Base-by-base conservation (phyloP, 306 rosid species). In the Acmispon strigosus region DNA sequence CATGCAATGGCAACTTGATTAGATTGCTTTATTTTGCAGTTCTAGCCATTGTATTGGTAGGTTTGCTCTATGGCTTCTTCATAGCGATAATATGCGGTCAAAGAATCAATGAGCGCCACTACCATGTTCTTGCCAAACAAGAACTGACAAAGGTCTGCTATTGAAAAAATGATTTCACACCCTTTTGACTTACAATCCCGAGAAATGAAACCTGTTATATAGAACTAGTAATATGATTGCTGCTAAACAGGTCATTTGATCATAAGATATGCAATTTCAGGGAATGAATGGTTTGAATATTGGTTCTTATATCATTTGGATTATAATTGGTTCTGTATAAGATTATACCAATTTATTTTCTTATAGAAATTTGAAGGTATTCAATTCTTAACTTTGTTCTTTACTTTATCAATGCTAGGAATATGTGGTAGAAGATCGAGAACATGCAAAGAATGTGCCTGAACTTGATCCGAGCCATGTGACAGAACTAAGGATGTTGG, bases 81-180 rank as follows among this genome's bases (percentile, higher is more conserved):
- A 91, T 94, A 83, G 97, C 99, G 16, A 94, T 94, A 76, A 94
- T 91, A 74, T 94, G 99, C 41, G 99, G 99, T 69, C 99, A 94
- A 87, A 83, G 89, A 85, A 94, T 94, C 87, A 91, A 85, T 69
- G 97, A 94, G 82, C 92, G 99, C 36, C 99, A 94, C 77, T 94
- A 89, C 87, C 99, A 94, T 77, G 96, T 94, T 70, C 97, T 94
- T 83, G 99, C 99, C 42, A 94, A 91, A 77, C 96, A 95, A 66
- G 99, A 95, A 78, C 78, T 95, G 74, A 95, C 99, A 49, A 91
- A 89, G 96, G 99, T 95, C 62, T 53, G 75, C 19, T 70, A 59
- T 67, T 62, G 79, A 66, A 56, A 68, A 16, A 50, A 49, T 50
- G 45, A 51, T 32, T 64, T 39, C 34, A 42, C 43, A 24, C 45